Base-by-base conservation (phyloP, 2,329 filamentous ascomycete genomes). In the Fusarium sp. region DNA sequence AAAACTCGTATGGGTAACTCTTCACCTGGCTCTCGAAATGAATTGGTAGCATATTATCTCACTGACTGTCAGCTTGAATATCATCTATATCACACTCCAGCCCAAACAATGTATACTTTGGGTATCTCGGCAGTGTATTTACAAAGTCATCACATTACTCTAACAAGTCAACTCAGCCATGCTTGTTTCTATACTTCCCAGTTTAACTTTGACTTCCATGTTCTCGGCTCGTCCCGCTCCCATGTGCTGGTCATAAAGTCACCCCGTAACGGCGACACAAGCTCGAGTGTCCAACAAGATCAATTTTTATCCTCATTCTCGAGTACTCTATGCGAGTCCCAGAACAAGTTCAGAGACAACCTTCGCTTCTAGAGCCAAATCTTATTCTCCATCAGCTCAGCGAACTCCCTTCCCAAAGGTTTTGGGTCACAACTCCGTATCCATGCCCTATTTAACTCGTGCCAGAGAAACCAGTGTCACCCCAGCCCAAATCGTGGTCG, bases 351-450 rank as follows among this genome's bases (percentile, higher is more conserved):
- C 65, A 63, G 61, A 70, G 61, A 70, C 74, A 75, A 62, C 61
- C 31, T 72, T 74, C 68, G 75, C 76, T 76, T 73, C 74, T 75
- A 74, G 70, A 72, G 66, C 70, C 74, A 72, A 62, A 60, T 70
- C 55, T 63, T 67, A 68, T 42, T 55, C 55, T 70, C 26, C 47
- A 51, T 64, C 69, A 47, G 72, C 68, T 65, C 66, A 71, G 67
- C 61, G 47, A 57, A 57, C 54, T 76, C 69, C 70, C 56, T 51
- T 47, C 68, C 63, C 71, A 65, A 71, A 65, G 66, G 60, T 68
- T 62, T 65, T 72, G 74, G 73, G 75, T 73, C 74, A 65, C 75
- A 78, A 78, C 73, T 77, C 75, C 73, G 73, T 63, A 63, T 71
- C 66, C 64, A 75, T 75, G 74, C 68, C 68, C 56, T 57, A 68